Base-by-base conservation (phyloP, 2,329 filamentous ascomycete species). In the Fusarium sp. region DNA sequence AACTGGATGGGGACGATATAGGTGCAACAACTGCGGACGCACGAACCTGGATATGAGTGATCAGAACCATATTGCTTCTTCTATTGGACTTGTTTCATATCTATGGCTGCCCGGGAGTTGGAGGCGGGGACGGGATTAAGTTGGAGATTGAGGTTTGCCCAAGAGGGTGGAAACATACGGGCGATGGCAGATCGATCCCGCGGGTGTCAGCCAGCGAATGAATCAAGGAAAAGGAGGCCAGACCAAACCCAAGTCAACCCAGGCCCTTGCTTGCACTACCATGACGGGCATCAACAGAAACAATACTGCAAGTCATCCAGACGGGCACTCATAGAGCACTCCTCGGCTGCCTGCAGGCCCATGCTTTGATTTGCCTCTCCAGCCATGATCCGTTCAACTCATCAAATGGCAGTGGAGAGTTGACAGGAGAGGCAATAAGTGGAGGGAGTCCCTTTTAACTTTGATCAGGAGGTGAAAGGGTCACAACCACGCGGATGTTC, bases 151-250 rank as follows among this genome's bases (percentile, higher is more conserved):
- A 44, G n/a, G 15, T n/a, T 23, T 18, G 30, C 23, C 28, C 52
- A 31, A 37, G 13, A 31, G n/a, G 30, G 18, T n/a, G 30, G 30
- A 30, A 40, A 61, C 11, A 52, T 18, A 59, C 43, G 60, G 53
- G 56, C 55, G 62, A 74, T 61, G 57, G 72, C 61, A 70, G 62
- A 37, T 58, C 47, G 43, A 72, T 34, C 27, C 39, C 16, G 34
- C 36, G 50, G 40, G 39, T 46, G n/a, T n/a, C 28, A 55, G 31
- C 52, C 41, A 55, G 28, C 40, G 47, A 59, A 41, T 13, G 13
- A 56, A 18, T 7, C n/a, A 28, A 27, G 34, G 9, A 10, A 18
- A 57, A 46, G 23, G 27, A 30, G 30, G 50, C 12, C 18, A 37
- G 28, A 59, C 13, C 54, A 36, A 39, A 31, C 28, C 30, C 13